phyloP scores from a whole-genome alignment of 805 yeast species.

The Myxozyma monticola region DNA sequence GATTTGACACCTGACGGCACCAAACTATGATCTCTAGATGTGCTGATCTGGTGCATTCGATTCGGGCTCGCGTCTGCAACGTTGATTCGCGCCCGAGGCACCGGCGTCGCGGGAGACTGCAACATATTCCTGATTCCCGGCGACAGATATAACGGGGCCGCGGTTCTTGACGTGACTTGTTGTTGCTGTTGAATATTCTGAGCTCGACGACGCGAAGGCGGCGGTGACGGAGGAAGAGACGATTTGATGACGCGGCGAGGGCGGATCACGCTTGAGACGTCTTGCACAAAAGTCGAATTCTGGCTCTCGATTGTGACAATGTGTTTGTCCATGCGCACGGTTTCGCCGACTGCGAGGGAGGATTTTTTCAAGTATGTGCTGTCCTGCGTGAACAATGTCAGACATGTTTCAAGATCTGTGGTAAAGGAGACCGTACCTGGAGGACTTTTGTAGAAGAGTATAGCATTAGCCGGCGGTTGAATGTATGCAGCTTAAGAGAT shows the following conservation, averaged over 20 bases:
- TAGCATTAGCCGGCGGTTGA: constrained; percentile 35
- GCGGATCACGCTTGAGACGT: constrained; percentile 8
- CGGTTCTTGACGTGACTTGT: neutral
- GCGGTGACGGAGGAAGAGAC: neutral
- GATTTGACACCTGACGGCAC: too few species aligned
- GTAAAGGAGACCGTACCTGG: constrained; percentile 26
- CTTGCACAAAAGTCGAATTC: constrained; percentile 8
- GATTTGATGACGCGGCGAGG: neutral
- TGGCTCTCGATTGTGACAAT: constrained; percentile 35
- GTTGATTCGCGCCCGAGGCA: too few species aligned
- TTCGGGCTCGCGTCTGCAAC: too few species aligned
- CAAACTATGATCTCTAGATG: too few species aligned
- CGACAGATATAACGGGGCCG: constrained; percentile 1
- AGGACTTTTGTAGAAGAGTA: constrained; percentile 35
- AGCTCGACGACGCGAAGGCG: neutral
- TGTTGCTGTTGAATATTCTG: neutral
- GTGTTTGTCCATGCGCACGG: constrained; percentile 33
- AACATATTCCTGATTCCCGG: constrained; percentile 11
- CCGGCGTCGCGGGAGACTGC: too few species aligned
- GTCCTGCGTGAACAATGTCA: constrained; percentile 6
- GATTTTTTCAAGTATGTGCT: constrained; percentile 19
- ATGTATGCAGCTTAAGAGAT: constrained; percentile 31
- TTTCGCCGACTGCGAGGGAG: constrained; percentile 29
- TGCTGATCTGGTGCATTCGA: too few species aligned
- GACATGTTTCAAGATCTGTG: neutral